phyloP scores from a whole-genome alignment of 352 stramenopile species.

The Phytophthora sansomeana region DNA sequence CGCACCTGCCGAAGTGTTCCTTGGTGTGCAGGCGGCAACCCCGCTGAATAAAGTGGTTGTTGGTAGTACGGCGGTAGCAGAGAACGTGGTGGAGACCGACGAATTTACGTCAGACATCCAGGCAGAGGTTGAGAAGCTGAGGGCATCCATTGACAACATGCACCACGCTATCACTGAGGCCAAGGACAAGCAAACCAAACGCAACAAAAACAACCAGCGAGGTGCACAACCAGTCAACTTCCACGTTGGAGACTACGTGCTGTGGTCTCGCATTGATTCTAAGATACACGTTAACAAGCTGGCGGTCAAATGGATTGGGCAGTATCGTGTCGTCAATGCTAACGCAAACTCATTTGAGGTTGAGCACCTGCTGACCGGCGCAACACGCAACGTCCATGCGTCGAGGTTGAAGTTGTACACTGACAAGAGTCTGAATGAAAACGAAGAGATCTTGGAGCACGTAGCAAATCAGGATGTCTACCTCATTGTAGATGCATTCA shows the following conservation, averaged over 20 bases:
- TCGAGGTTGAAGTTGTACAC: slow-evolving; percentile 13
- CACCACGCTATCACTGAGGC: slow-evolving; percentile 1
- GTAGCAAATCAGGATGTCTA: slow-evolving; percentile 19
- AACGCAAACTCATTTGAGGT: slow-evolving; percentile 24
- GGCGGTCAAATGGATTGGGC: no score
- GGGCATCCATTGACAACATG: no score
- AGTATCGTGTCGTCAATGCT: slow-evolving; percentile 10
- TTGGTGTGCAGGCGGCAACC: slow-evolving; percentile 8
- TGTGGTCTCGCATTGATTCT: no score
- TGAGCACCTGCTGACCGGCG: slow-evolving; percentile 5
- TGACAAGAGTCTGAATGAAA: slow-evolving; percentile 4
- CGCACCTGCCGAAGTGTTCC: slow-evolving; percentile 10
- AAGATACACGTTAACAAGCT: no score
- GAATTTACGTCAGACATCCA: no score
- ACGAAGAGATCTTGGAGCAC: slow-evolving; percentile 13
- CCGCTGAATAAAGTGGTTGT: no score
- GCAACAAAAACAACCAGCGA: slow-evolving; percentile 18
- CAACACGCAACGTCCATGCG: not conserved
- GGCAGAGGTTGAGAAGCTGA: no score
- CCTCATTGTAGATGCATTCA: slow-evolving; percentile 12
- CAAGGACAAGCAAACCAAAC: slow-evolving; percentile 21
- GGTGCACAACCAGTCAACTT: slow-evolving; percentile 11
- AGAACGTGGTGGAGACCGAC: no score
- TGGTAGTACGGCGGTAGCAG: no score
- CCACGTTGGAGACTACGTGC: slow-evolving; percentile 15